These are phyloP conservation scores for Jamesozyma jinghongensis DNA, from an alignment of 805 yeast genomes.

Conservation along the genomic window DNA sequence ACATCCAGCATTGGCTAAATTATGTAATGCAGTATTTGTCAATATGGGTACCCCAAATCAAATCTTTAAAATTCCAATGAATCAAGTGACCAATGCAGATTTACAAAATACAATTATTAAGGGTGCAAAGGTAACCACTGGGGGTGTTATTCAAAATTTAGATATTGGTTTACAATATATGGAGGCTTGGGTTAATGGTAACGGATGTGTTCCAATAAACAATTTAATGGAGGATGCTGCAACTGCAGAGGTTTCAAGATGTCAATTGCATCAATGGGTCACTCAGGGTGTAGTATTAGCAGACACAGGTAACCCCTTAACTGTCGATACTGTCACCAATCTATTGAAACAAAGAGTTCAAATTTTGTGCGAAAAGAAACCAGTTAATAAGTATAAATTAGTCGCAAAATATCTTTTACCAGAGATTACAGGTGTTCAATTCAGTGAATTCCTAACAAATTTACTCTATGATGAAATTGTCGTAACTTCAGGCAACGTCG, in stretches of 20 bases:
- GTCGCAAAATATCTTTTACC: conserved; percentile 67
- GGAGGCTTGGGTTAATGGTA: conserved; percentile 79
- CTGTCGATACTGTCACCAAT: conserved; percentile 48
- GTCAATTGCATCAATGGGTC: conserved; percentile 79
- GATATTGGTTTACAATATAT: conserved; percentile 71
- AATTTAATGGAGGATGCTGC: conserved; percentile 87
- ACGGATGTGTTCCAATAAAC: conserved; percentile 81
- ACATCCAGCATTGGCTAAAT: conserved; percentile 71
- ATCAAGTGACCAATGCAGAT: conserved; percentile 42
- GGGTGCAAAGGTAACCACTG: conserved; percentile 54
- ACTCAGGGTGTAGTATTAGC: conserved; percentile 54
- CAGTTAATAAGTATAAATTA: conserved; percentile 50
- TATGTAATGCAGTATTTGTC: conserved; percentile 63
- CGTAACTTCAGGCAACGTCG: conserved; percentile 13
- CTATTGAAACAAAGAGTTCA: conserved; percentile 55
- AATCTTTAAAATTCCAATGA: conserved; percentile 41
- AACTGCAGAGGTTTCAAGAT: conserved; percentile 78
- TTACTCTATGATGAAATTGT: conserved; percentile 57
- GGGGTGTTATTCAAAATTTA: conserved; percentile 62
- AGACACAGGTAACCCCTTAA: conserved; percentile 49
- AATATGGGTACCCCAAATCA: conserved; percentile 82
- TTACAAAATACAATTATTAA: conserved; percentile 56
- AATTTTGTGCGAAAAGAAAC: conserved; percentile 31
- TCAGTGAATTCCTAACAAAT: conserved; percentile 70
- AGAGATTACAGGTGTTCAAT: conserved; percentile 62